Evolutionary conservation across 495 filamentous ascomycete species (phyloP), one percentile per base, ranked within the genome.

Genomic region (Xylaria acuta): DNA sequence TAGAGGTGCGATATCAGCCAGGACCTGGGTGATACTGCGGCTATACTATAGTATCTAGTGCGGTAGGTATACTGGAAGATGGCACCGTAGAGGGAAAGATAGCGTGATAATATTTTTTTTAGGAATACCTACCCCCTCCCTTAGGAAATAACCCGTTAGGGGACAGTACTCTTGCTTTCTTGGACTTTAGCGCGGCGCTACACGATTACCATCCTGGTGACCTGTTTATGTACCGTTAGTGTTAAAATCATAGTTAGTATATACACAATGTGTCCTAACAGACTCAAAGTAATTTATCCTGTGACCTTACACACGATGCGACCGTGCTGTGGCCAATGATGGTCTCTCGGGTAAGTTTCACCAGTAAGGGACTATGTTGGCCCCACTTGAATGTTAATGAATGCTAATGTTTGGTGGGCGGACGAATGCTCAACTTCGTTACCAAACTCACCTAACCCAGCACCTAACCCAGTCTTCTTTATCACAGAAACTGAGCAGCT

Each of bases 321-420:
- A 45, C 43, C 43, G 43, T 49, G 20, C 18, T 38, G 58, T 40
- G 30, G 34, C 34, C 20, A 60, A 36, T 38, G 34, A 9, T 6
- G 6, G 34, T 69, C 43, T 66, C 22, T 66, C 64, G 51, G 53
- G 66, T 54, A 69, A 51, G 20, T 32, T 25, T 32, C 32, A 14
- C 51, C 22, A 32, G 25, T 32, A 69, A 43, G 66, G 32, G 32
- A 12, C 34, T 25, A 18, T 18, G 25, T 27, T 5, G 0, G 51
- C 43, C 25, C 36, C 66, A 67, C 66, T 41, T 40, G 14, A 0
- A 22, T 32, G 3, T 3, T n/a, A 47, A 41, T 40, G 14, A 0
- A 22, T 32, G 3, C 12, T n/a, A 47, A 41, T 12, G 38, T 2
- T 41, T 11, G 8, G 38, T 41, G 3, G 8, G 38, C 34, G 34